A percentile compares a stretch with the other conserved stretches of the same genome.
phyloP scores from a whole-genome alignment of 148 eudicot genomes.

The Heliamphora exappendiculata region DNA sequence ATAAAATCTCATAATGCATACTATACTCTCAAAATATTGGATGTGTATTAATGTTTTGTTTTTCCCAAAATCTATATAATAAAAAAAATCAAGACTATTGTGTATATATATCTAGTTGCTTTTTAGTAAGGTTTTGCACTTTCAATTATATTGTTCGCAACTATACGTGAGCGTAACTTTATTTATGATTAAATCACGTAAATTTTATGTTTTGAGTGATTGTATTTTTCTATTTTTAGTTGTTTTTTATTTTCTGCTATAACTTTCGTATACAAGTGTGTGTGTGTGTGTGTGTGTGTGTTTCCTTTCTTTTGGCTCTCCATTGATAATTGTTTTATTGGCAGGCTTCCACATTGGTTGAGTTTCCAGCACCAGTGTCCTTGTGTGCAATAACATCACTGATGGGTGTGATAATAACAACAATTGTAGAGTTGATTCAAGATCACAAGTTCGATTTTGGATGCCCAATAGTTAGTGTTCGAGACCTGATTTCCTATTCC shows the following conservation, averaged over 20 bases:
- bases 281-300: not conserved
- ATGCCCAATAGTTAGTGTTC: conserved; percentile 32
- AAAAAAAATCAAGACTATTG: too few species aligned
- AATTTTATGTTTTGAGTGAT: too few species aligned
- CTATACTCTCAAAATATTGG: too few species aligned
- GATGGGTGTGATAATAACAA: conserved; percentile 42
- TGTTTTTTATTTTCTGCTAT: not conserved
- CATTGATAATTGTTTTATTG: not conserved
- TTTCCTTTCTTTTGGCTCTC: not conserved
- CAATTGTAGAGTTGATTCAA: conserved; percentile 29
- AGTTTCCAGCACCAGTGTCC: conserved; percentile 65
- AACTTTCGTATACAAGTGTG: not conserved
- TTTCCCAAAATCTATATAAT: too few species aligned
- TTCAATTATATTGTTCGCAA: not conserved
- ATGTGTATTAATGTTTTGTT: too few species aligned
- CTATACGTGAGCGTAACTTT: too few species aligned
- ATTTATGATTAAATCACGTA: too few species aligned
- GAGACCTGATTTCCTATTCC: conserved; percentile 33
- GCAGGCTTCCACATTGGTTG: conserved; percentile 52
- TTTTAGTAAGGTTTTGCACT: too few species aligned
- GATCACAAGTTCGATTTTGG: conserved; percentile 28
- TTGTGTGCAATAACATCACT: conserved; percentile 58
- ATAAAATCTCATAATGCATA: too few species aligned
- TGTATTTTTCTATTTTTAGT: not conserved
- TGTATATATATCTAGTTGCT: too few species aligned